phyloP scores from a whole-genome alignment of 2,329 filamentous ascomycete genomes.

The Pseudocercospora fijiensis region DNA sequence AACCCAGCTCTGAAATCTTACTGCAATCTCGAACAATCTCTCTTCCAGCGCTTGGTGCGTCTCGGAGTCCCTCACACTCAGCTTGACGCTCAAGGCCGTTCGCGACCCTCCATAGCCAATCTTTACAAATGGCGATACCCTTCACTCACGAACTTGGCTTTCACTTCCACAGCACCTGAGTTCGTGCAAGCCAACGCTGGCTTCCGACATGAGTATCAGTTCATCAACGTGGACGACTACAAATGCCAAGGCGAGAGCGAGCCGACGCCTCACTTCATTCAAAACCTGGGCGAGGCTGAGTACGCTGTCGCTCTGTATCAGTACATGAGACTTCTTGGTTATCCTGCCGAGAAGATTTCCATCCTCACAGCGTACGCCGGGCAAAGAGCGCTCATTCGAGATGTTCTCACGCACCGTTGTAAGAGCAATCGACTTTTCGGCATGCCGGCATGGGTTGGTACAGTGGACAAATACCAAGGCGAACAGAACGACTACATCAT shows the following conservation, averaged over 20 bases:
- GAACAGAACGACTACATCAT: constrained; percentile 99
- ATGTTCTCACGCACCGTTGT: constrained; percentile 82
- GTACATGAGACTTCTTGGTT: constrained; percentile 95
- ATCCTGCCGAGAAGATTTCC: constrained; percentile 77
- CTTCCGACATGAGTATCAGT: constrained; percentile 92
- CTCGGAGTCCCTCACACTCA: constrained; percentile 88
- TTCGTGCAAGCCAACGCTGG: constrained; percentile 84
- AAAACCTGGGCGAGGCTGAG: constrained; percentile 95
- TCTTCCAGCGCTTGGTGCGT: constrained; percentile 87
- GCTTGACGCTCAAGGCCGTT: constrained; percentile 90
- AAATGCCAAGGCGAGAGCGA: constrained; percentile 85
- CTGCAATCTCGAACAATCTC: constrained; percentile 90
- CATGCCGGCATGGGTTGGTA: constrained; percentile 83
- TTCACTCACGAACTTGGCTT: constrained; percentile 73
- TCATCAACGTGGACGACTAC: constrained; percentile 92
- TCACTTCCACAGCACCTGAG: constrained; percentile 66
- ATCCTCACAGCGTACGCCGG: constrained; percentile 94
- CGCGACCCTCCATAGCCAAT: constrained; percentile 79
- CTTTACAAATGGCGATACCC: constrained; percentile 94
- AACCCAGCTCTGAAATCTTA: constrained; percentile 92
- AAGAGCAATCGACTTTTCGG: constrained; percentile 82
- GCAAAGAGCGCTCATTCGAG: constrained; percentile 80
- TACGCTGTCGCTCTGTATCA: constrained; percentile 94
- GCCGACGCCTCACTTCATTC: constrained; percentile 89
- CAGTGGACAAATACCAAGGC: constrained; percentile 97